phyloP scores from a whole-genome alignment of 768 basidiomycete species.

The Pleurotus giganteus region DNA sequence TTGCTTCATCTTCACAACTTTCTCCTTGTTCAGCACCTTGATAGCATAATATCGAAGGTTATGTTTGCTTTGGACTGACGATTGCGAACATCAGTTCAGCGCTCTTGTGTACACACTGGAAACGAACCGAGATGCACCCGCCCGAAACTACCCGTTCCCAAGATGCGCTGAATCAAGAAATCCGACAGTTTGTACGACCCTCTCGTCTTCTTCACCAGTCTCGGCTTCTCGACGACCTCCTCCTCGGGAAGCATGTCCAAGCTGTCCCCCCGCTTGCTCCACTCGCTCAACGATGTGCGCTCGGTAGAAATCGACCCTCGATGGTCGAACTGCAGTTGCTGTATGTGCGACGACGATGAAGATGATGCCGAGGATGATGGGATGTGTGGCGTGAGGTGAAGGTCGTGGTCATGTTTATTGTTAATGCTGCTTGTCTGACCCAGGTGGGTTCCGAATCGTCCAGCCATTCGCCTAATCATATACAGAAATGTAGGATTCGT shows the following conservation, averaged over 20 bases:
- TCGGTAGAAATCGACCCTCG: constrained; percentile 69
- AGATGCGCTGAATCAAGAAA: constrained; percentile 77
- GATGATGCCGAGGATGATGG: constrained; percentile 1
- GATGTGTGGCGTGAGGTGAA: constrained; percentile 1
- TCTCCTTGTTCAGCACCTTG: constrained; percentile 92
- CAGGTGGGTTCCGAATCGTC: constrained; percentile 7
- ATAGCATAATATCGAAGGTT: constrained; percentile 96
- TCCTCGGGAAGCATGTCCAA: constrained; percentile 32
- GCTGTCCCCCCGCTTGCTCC: constrained; percentile 39
- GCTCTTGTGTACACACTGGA: constrained; percentile 1
- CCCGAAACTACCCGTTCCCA: constrained; percentile 97
- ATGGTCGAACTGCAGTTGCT: constrained; percentile 43
- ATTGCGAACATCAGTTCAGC: constrained; percentile 12
- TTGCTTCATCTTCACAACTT: constrained; percentile 90
- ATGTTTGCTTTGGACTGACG: constrained; percentile 81
- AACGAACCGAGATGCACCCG: constrained; percentile 84
- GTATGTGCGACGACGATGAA: not conserved
- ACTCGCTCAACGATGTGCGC: constrained; percentile 53
- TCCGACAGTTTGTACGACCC: constrained; percentile 72
- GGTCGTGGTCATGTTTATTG: constrained; percentile 4
- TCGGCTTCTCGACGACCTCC: constrained; percentile 19
- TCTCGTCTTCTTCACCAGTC: constrained; percentile 46
- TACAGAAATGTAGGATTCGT: not conserved
- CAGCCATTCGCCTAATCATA: constrained; percentile 9
- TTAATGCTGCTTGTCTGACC: not conserved